A percentile compares a stretch with the other conserved stretches of the same genome.
These are phyloP conservation scores for Termitomyces sp. DNA, from an alignment of 768 basidiomycete genomes.

Conservation along the genomic window DNA sequence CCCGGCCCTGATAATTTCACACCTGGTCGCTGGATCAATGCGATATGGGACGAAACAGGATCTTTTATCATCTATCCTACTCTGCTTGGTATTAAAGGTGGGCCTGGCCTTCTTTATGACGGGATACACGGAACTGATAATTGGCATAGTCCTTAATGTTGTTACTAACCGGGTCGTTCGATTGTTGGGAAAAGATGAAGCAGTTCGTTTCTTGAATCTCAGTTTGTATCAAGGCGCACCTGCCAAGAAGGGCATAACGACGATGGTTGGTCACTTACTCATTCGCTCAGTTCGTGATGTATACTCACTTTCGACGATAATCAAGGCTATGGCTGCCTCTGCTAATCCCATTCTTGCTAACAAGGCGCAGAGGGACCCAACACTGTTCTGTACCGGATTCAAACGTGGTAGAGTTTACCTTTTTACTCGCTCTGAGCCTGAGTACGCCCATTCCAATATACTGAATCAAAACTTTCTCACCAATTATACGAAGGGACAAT, in stretches of 20 bases:
- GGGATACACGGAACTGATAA: background rate
- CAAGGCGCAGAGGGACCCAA: conserved; percentile 83
- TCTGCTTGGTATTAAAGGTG: conserved; percentile 92
- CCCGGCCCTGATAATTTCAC: conserved; percentile 69
- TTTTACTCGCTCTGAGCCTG: conserved; percentile 88
- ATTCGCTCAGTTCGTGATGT: background rate
- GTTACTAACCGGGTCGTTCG: conserved; percentile 90
- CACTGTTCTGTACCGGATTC: conserved; percentile 88
- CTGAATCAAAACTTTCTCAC: background rate
- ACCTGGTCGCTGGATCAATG: conserved; percentile 81
- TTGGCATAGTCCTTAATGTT: conserved; percentile 77
- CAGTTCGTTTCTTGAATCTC: conserved; percentile 84
- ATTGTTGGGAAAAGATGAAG: conserved; percentile 91
- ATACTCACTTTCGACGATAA: conserved; percentile 6
- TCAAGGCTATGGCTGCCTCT: conserved; percentile 90
- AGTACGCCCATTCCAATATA: conserved; percentile 46
- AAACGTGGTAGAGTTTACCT: conserved; percentile 93
- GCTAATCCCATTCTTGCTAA: conserved; percentile 92
- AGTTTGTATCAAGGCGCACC: conserved; percentile 93
- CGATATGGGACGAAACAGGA: conserved; percentile 97
- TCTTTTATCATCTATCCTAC: conserved; percentile 94
- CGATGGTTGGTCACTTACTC: conserved; percentile 51
- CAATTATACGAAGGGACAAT: conserved; percentile 53
- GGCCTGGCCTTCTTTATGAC: background rate
- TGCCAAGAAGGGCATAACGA: conserved; percentile 76